phyloP scores from a whole-genome alignment of 2,329 filamentous ascomycete species.

The Colletotrichum lindemuthianum region DNA sequence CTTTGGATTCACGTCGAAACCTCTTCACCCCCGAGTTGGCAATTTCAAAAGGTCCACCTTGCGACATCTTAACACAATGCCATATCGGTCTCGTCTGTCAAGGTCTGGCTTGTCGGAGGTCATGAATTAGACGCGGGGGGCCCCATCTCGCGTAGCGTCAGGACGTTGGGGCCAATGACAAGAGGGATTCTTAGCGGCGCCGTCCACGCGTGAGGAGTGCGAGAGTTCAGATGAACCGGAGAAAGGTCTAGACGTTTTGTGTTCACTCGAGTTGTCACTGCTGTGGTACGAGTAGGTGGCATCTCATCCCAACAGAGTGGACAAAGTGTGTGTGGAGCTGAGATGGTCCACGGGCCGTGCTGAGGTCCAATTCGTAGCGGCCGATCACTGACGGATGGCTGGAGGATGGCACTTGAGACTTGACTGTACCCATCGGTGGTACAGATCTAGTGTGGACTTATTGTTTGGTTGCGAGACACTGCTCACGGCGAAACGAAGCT shows the following conservation, averaged over 20 bases:
- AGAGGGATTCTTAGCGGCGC: not conserved
- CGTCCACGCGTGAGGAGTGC: not conserved
- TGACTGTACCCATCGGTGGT: too few relatives aligned
- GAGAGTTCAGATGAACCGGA: constrained; percentile 8
- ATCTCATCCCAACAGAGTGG: not conserved
- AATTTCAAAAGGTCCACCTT: constrained; percentile 13
- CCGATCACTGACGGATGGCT: too few relatives aligned
- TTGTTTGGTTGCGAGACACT: too few relatives aligned
- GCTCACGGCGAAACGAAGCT: too few relatives aligned
- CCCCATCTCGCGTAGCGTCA: constrained; percentile 14
- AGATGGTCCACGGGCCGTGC: too few relatives aligned
- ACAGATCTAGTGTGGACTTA: too few relatives aligned
- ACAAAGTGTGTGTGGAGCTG: too few relatives aligned
- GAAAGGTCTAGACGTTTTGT: not conserved
- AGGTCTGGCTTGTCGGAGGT: constrained; percentile 16
- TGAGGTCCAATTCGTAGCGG: too few relatives aligned
- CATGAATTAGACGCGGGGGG: not conserved
- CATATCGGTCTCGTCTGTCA: constrained; percentile 1
- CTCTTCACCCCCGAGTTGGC: not conserved
- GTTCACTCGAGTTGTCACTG: too few relatives aligned
- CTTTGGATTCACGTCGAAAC: too few relatives aligned
- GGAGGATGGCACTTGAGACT: too few relatives aligned
- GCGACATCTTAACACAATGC: constrained; percentile 11
- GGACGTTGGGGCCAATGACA: constrained; percentile 1
- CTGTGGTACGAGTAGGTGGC: not conserved